Evolutionary conservation across 2,329 filamentous ascomycete genomes (phyloP), one percentile per base, ranked within the genome.

Genomic region (Ophiostoma piceae): DNA sequence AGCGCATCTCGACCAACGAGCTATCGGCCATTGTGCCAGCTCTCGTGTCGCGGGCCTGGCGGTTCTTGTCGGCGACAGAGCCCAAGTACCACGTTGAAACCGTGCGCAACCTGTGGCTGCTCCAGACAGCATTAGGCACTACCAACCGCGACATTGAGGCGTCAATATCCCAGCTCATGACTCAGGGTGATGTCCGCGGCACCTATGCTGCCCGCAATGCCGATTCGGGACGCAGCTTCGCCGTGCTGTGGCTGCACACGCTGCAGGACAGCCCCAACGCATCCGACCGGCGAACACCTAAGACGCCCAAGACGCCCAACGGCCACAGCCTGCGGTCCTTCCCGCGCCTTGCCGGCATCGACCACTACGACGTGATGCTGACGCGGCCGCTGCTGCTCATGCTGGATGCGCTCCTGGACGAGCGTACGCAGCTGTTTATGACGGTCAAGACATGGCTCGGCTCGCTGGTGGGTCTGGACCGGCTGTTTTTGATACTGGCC

Each of bases 1-100:
- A 82, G 67, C 84, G 86, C 67, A 84, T 89, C 62, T 77, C 81
- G 8, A 74, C 77, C 5, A 75, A 79, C n/a, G 83, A 88, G 32
- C 76, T 90, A 67, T 89, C 83, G 69, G 84, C 81, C 69, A 80
- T 96, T 9, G 85, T 94, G 5, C 83, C 87, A 26, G 84, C 86
- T 37, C 80, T 98, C 29, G 88, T 95, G 19, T 82, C 83, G 1
- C 85, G 89, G 70, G 84, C 94, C 0, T 99, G 95, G 95, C 79
- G 82, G 5, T 92, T 92, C 75, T 80, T 99, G 54, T 91, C 92
- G 0, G 89, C 92, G n/a, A 84, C 88, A 14, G 89, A 90, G 72
- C 93, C 94, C 0, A 97, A 97, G 76, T 96, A 94, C 74, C 95
- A 98, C 76, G 94, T 99, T 41, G 96, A 99, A 80, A 90, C 93